These are phyloP conservation scores for Thermothelomyces thermophilus DNA, from an alignment of 2,329 filamentous ascomycete species.

Conservation along the genomic window DNA sequence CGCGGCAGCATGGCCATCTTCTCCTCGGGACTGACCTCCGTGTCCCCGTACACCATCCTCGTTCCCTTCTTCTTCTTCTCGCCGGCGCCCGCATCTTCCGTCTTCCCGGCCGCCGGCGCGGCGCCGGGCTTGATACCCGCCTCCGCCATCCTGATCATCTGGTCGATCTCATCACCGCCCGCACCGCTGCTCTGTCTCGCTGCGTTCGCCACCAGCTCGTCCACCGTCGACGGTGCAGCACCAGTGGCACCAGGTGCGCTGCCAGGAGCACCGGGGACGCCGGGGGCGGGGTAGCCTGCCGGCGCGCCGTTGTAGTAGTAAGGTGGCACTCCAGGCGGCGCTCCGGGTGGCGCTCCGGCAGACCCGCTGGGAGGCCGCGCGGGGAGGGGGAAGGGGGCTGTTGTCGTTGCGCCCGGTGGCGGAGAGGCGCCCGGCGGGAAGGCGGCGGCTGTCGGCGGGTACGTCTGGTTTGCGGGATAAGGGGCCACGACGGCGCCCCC, in stretches of 20 bases:
- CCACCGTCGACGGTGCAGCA: constrained; percentile 37
- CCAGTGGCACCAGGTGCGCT: constrained; percentile 26
- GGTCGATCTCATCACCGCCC: constrained; percentile 56
- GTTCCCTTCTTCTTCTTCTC: constrained; percentile 53
- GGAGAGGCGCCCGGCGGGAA: constrained; percentile 32
- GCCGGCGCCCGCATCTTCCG: constrained; percentile 44
- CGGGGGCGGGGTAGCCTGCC: constrained; percentile 26
- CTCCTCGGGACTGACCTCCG: constrained; percentile 78
- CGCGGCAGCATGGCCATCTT: constrained; percentile 73
- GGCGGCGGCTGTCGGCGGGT: constrained; percentile 25
- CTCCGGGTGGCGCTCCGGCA: constrained; percentile 11
- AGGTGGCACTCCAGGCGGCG: constrained; percentile 15
- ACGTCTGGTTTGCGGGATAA: constrained; percentile 22
- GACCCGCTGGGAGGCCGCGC: constrained; percentile 38
- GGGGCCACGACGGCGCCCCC: constrained; percentile 22
- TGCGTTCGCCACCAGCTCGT: constrained; percentile 42
- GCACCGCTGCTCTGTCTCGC: constrained; percentile 17
- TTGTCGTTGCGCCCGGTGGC: constrained; percentile 30
- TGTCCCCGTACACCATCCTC: constrained; percentile 75
- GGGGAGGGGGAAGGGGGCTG: constrained; percentile 39
- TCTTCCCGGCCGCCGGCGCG: constrained; percentile 35
- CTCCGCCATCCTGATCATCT: constrained; percentile 59
- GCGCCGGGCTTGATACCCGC: constrained; percentile 48
- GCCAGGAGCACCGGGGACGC: constrained; percentile 25
- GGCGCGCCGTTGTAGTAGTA: constrained; percentile 27